Evolutionary conservation across 2,329 filamentous ascomycete species (phyloP).

Genomic region (Pseudogymnoascus verrucosus): DNA sequence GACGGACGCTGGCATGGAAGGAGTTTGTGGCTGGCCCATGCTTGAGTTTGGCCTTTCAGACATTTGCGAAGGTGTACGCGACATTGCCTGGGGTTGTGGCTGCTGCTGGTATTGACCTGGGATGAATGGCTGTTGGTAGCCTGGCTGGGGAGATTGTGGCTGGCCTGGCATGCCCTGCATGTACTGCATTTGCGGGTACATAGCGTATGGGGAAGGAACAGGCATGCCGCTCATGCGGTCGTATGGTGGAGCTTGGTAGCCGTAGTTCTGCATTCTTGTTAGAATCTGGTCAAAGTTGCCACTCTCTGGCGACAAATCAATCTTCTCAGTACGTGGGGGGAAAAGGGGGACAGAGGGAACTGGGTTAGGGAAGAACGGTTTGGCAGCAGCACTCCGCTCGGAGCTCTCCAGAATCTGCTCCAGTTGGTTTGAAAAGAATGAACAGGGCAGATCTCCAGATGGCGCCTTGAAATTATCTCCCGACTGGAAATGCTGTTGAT

Average conservation of each 20-base stretch:
- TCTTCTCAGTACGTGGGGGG: slow-evolving; percentile 24
- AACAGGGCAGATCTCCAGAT: not conserved
- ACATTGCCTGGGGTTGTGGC: slow-evolving; percentile 62
- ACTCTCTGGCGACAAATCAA: slow-evolving; percentile 61
- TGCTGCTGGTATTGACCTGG: slow-evolving; percentile 32
- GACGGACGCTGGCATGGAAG: slow-evolving; percentile 24
- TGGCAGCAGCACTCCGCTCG: slow-evolving; percentile 14
- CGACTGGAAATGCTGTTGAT: not conserved
- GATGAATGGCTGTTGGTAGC: slow-evolving; percentile 36
- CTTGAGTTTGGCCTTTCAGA: slow-evolving; percentile 52
- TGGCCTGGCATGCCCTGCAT: slow-evolving; percentile 35
- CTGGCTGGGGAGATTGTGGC: slow-evolving; percentile 38
- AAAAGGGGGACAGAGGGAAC: slow-evolving; percentile 14
- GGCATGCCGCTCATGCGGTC: slow-evolving; percentile 35
- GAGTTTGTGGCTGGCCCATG: slow-evolving; percentile 28
- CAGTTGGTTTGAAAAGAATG: not conserved
- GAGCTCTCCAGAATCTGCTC: slow-evolving; percentile 12
- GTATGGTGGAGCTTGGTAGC: slow-evolving; percentile 44
- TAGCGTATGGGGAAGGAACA: slow-evolving; percentile 31
- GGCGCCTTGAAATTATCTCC: not conserved
- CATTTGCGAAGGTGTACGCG: slow-evolving; percentile 72
- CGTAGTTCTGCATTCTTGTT: slow-evolving; percentile 58
- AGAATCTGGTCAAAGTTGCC: slow-evolving; percentile 57
- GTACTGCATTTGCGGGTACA: slow-evolving; percentile 42
- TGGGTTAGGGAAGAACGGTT: slow-evolving; percentile 10